Evolutionary conservation across 495 filamentous ascomycete species (phyloP).

Genomic region (Penicillium tannophilum): DNA sequence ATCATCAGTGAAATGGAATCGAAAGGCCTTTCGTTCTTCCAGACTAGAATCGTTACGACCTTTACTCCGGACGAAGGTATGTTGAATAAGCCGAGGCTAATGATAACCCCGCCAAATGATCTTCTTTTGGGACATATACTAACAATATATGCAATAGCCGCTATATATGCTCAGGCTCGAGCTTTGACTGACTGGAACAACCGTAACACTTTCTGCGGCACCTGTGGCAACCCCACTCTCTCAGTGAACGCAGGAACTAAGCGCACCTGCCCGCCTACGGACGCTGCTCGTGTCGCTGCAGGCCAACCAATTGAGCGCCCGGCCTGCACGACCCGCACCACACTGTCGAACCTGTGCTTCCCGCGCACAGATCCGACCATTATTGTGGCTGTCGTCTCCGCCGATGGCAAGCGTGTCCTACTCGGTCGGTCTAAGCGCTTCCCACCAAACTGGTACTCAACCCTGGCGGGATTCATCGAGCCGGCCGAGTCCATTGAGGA

Average conservation of each 20-base stretch:
- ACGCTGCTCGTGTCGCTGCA: constrained; percentile 48
- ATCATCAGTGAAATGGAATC: constrained; percentile 59
- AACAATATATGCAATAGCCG: constrained; percentile 54
- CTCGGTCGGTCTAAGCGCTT: constrained; percentile 84
- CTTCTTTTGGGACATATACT: constrained; percentile 9
- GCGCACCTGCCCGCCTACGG: constrained; percentile 81
- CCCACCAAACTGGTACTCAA: constrained; percentile 83
- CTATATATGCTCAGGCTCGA: constrained; percentile 88
- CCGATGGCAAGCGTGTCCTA: constrained; percentile 71
- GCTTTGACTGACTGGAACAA: constrained; percentile 93
- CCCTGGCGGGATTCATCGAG: constrained; percentile 92
- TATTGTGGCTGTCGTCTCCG: constrained; percentile 86
- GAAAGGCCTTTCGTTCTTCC: constrained; percentile 60
- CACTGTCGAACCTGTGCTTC: constrained; percentile 79
- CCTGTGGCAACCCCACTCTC: constrained; percentile 81
- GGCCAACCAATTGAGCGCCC: constrained; percentile 53
- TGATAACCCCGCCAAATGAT: not conserved
- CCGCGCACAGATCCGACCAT: constrained; percentile 94
- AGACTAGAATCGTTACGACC: constrained; percentile 58
- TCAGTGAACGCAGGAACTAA: constrained; percentile 90
- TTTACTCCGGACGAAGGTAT: constrained; percentile 64
- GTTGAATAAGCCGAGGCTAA: not conserved
- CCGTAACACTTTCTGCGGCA: constrained; percentile 88
- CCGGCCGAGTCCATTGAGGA: constrained; percentile 95
- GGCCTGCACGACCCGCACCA: constrained; percentile 70